phyloP scores from a whole-genome alignment of 2,329 filamentous ascomycete genomes.

The Thelonectria olida region DNA sequence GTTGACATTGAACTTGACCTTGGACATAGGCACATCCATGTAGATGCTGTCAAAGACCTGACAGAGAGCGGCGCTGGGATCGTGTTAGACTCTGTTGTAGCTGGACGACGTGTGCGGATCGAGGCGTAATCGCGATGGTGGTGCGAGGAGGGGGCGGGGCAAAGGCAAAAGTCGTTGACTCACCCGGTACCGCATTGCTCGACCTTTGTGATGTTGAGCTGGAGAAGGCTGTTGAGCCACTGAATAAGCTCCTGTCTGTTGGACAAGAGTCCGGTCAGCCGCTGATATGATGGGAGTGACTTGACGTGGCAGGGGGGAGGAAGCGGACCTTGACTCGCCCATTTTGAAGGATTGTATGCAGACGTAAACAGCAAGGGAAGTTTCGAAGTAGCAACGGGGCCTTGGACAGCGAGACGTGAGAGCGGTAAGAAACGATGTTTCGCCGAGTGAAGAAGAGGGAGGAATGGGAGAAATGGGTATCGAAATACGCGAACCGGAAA shows the following conservation, averaged over 20 bases:
- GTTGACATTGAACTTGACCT: constrained; percentile 98
- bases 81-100: neutral
- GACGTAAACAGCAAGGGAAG: constrained; percentile 17
- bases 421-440: constrained; percentile 14
- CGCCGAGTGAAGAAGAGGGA: constrained; percentile 16
- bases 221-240: constrained; percentile 97
- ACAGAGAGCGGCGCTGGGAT: constrained; percentile 85
- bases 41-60: constrained; percentile 99
- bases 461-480: constrained; percentile 12
- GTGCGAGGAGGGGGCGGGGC: constrained; percentile 41
- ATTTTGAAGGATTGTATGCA: constrained; percentile 48
- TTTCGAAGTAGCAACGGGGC: constrained; percentile 7
- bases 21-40: constrained; percentile 91
- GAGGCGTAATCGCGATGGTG: constrained; percentile 23
- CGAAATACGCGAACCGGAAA: constrained; percentile 6
- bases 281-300: neutral
- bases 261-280: constrained; percentile 12
- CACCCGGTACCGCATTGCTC: constrained; percentile 99
- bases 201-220: constrained; percentile 98
- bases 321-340: constrained; percentile 58
- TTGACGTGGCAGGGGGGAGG: constrained; percentile 5
- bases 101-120: constrained; percentile 24
- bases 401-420: constrained; percentile 5
- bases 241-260: constrained; percentile 91
- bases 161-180: constrained; percentile 46